phyloP scores from a whole-genome alignment of 75 land plant species.

The Gnetum montanum region DNA sequence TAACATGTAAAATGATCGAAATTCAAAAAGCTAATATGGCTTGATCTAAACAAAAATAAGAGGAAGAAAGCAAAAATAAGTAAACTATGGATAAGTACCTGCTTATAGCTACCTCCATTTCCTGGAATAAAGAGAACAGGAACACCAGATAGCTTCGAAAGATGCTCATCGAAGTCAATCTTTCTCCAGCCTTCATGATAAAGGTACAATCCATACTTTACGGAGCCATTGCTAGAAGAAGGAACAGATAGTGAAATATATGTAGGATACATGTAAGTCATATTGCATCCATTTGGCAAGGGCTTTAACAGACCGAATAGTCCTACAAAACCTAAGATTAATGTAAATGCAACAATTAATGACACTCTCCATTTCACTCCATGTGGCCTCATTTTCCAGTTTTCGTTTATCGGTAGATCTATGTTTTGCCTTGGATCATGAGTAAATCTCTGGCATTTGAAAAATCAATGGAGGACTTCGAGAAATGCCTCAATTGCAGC shows the following conservation, averaged over 20 bases:
- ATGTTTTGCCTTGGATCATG: too few species aligned
- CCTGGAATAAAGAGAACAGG: conserved; percentile 98
- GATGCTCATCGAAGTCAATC: conserved; percentile 70
- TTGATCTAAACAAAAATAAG: not conserved
- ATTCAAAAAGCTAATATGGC: too few species aligned
- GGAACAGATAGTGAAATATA: conserved; percentile 61
- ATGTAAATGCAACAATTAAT: conserved; percentile 14
- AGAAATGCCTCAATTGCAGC: too few species aligned
- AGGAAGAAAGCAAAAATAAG: too few species aligned
- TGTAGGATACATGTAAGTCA: conserved; percentile 99
- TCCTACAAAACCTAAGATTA: conserved; percentile 32
- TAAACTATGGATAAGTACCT: conserved; percentile 70
- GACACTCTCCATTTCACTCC: conserved; percentile 27
- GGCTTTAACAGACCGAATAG: conserved; percentile 55
- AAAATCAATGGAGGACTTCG: too few species aligned
- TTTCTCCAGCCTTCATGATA: conserved; percentile 98
- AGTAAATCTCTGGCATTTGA: too few species aligned
- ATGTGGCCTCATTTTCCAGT: conserved; percentile 12
- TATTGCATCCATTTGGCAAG: conserved; percentile 59
- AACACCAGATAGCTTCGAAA: conserved; percentile 71
- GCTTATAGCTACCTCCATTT: conserved; percentile 96
- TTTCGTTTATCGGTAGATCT: too few species aligned
- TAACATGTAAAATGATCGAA: too few species aligned
- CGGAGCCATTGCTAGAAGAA: conserved; percentile 22
- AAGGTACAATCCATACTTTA: conserved; percentile 66